phyloP scores from a whole-genome alignment of 139 green algal genomes.

The Picochlorum sp. region DNA sequence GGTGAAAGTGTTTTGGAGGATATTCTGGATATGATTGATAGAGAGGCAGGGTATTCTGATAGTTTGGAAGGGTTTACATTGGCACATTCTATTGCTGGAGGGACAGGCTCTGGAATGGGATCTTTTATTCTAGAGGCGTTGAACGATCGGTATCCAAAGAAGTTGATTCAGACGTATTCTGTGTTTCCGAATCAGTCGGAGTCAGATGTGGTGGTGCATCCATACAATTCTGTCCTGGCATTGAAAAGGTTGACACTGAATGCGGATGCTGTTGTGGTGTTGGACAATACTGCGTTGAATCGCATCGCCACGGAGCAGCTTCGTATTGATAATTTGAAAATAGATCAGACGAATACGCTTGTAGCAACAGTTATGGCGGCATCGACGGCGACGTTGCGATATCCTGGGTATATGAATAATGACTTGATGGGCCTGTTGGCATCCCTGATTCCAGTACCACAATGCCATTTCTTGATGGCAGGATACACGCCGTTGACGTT shows the following conservation, averaged over 20 bases:
- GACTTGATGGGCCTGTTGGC: constrained; percentile 93
- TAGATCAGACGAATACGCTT: constrained; percentile 88
- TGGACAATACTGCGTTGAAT: constrained; percentile 85
- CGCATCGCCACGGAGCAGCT: constrained; percentile 65
- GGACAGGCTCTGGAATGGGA: constrained; percentile 93
- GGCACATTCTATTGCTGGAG: constrained; percentile 95
- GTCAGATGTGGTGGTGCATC: constrained; percentile 97
- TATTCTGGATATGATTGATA: constrained; percentile 98
- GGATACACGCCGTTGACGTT: constrained; percentile 94
- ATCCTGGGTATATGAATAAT: constrained; percentile 99
- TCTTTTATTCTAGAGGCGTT: constrained; percentile 96
- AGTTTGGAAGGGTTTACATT: constrained; percentile 95
- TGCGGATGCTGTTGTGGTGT: constrained; percentile 75
- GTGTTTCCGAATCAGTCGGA: constrained; percentile 99
- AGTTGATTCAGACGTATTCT: constrained; percentile 91
- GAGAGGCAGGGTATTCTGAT: constrained; percentile 95
- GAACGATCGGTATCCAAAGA: constrained; percentile 88
- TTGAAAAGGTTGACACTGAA: constrained; percentile 93
- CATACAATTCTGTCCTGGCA: constrained; percentile 97
- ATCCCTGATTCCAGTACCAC: constrained; percentile 87
- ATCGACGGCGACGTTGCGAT: constrained; percentile 91
- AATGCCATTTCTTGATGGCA: constrained; percentile 91
- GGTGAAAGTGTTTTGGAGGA: constrained; percentile 84
- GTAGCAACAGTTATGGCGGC: constrained; percentile 98
- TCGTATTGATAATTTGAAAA: constrained; percentile 54